phyloP scores from a whole-genome alignment of 164 flowering plant species.

The Nelumbo lutea region DNA sequence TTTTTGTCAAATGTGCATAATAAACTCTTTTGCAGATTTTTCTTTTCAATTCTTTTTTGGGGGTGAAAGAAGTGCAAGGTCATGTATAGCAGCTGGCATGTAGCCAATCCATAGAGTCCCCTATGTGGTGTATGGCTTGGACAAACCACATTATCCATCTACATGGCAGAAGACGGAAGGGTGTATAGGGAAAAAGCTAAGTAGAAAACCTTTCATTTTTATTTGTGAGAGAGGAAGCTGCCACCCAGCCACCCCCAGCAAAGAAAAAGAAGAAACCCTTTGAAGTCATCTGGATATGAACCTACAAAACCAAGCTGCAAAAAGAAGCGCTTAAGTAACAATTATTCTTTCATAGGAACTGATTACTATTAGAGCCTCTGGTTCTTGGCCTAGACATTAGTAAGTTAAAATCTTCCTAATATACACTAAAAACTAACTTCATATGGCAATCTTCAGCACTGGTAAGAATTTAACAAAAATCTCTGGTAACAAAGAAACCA shows the following conservation, averaged over 20 bases:
- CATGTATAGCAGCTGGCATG: too few species aligned
- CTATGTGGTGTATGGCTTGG: too few species aligned
- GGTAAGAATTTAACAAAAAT: not conserved
- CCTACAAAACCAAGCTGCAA: not conserved
- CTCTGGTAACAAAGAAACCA: not conserved
- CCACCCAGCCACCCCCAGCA: not conserved
- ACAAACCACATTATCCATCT: too few species aligned
- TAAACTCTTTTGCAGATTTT: too few species aligned
- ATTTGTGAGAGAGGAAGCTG: not conserved
- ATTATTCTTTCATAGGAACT: not conserved
- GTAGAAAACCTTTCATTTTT: too few species aligned
- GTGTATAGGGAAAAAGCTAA: too few species aligned
- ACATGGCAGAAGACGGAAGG: too few species aligned
- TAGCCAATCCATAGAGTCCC: too few species aligned
- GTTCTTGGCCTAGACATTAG: not conserved
- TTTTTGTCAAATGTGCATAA: too few species aligned
- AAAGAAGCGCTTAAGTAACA: not conserved
- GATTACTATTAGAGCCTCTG: not conserved
- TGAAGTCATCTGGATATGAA: not conserved
- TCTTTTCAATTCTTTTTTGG: too few species aligned
- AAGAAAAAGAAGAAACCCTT: too few species aligned
- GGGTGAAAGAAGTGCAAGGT: too few species aligned
- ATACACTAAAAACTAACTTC: not conserved
- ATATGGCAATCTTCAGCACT: not conserved
- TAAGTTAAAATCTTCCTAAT: not conserved